A percentile compares a stretch with the other conserved stretches of the same genome.
These are phyloP conservation scores for Trametes punicea DNA, from an alignment of 768 basidiomycete genomes.

Conservation along the genomic window DNA sequence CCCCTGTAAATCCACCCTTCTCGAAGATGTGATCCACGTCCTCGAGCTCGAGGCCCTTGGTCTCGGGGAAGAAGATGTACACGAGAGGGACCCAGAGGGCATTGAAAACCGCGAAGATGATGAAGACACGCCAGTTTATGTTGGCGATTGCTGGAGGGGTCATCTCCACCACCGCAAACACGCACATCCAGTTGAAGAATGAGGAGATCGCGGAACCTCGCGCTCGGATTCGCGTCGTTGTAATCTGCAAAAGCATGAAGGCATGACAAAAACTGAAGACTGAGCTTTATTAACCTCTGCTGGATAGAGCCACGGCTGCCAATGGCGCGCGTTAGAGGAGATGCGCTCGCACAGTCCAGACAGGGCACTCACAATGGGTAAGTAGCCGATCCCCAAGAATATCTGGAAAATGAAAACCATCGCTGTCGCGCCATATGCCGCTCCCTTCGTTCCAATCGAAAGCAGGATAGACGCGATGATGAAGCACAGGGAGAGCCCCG, in stretches of 20 bases:
- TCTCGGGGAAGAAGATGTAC: conserved; percentile 34
- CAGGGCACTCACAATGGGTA: conserved; percentile 34
- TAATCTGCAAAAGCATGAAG: conserved; percentile 25
- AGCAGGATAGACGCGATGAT: conserved; percentile 35
- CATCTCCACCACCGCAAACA: conserved; percentile 42
- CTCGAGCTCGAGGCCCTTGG: conserved; percentile 38
- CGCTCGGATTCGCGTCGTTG: conserved; percentile 38
- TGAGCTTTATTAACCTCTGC: conserved; percentile 21
- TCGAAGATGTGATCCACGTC: conserved; percentile 40
- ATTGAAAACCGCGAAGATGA: conserved; percentile 45
- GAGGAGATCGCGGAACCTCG: conserved; percentile 34
- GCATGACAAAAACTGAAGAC: too few species aligned
- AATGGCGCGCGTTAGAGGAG: background rate
- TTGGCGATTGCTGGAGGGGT: conserved; percentile 42
- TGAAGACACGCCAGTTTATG: conserved; percentile 42
- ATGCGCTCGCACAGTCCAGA: background rate
- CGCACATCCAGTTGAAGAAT: conserved; percentile 26
- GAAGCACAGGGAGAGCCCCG: conserved; percentile 38
- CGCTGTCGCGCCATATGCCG: conserved; percentile 37
- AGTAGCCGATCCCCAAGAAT: conserved; percentile 38
- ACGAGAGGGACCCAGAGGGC: conserved; percentile 42
- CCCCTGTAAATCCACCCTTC: conserved; percentile 41
- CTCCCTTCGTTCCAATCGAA: conserved; percentile 33
- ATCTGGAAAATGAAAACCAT: conserved; percentile 43
- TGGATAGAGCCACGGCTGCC: conserved; percentile 36